Conservation (phyloP, 1,284 basidiomycete genomes). For the Chondrostereum purpureum region DNA sequence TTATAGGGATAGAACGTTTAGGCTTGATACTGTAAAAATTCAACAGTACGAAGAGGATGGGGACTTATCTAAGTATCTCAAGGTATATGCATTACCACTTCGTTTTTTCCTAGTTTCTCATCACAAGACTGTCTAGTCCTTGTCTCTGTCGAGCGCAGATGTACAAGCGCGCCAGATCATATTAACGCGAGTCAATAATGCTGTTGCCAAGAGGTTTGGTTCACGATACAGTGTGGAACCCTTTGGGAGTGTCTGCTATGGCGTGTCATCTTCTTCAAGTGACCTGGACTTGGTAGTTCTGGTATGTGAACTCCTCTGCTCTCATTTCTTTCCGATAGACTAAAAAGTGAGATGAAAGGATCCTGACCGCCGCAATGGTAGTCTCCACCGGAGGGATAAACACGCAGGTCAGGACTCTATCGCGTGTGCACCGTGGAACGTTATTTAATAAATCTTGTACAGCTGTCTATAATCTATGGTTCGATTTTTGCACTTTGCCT, state of each 20-base stretch:
- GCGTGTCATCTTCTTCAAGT: slow-evolving; percentile 29
- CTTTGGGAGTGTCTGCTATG: slow-evolving; percentile 47
- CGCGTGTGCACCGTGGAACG: background rate
- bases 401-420: slow-evolving; percentile 18
- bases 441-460: slow-evolving; percentile 2
- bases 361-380: slow-evolving; percentile 25
- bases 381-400: slow-evolving; percentile 20
- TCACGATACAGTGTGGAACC: slow-evolving; percentile 28
- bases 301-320: slow-evolving; percentile 26
- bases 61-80: too few species aligned
- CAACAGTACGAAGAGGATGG: too few species aligned
- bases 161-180: too few species aligned
- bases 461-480: slow-evolving; percentile 35
- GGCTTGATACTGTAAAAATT: too few species aligned
- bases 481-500: slow-evolving; percentile 12
- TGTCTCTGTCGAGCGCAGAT: too few species aligned
- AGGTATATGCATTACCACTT: too few species aligned
- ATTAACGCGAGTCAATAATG: too few species aligned
- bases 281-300: slow-evolving; percentile 46
- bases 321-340: background rate
- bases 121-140: too few species aligned
- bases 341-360: slow-evolving; percentile 28
- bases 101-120: too few species aligned
- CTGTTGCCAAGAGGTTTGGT: too few species aligned
- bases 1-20: too few species aligned